Base-by-base conservation (phyloP, 208 protist species). In the Crithidia acanthocephali region DNA sequence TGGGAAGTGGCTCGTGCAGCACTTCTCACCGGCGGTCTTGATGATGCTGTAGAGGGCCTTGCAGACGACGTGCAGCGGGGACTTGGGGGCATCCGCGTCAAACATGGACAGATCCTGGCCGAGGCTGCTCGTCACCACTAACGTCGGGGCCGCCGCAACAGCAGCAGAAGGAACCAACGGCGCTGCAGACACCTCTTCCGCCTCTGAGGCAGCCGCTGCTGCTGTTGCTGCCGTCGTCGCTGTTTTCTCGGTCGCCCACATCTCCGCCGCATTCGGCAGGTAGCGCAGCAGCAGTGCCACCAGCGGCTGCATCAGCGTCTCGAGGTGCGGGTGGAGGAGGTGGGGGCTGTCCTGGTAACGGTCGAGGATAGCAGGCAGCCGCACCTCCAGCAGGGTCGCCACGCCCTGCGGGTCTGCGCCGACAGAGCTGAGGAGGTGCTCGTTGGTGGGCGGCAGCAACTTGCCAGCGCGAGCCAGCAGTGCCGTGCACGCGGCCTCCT, bases 21-120 rank as follows among this genome's bases (percentile, higher is more conserved):
- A 90, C 84, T 98, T 98, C 75, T 93, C 90, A 10, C 97, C 97
- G 4, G 93, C 90, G 5, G 98, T 97, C 84, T 99, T 99, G 55
- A 93, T 84, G 25, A 99, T 37, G 20, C 81, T 62, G 81, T 99
- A 99, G 53, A 99, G 75, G 18, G 97, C 81, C 23, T 82, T 80
- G 53, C 89, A 93, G 0, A 97, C 68, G 3, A 92, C 52, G 72
- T 91, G 88, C 9, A 98, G 67, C 18, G 88, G 77, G 13, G 76
- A 84, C 64, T 87, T 85, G 2, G 84, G 68, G 22, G 84, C 89
- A 58, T 97, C 90, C 10, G 70, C 30, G 64, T 97, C 86, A 33
- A 96, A 95, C 86, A 87, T 86, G 55, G 90, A 81, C 35, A 88
- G 87, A 62, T 86, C 91, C 40, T 87, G 83, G n/a, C 83, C 86